Base-by-base conservation (phyloP, 305 asterid genomes). In the Euphrasia arctica region DNA sequence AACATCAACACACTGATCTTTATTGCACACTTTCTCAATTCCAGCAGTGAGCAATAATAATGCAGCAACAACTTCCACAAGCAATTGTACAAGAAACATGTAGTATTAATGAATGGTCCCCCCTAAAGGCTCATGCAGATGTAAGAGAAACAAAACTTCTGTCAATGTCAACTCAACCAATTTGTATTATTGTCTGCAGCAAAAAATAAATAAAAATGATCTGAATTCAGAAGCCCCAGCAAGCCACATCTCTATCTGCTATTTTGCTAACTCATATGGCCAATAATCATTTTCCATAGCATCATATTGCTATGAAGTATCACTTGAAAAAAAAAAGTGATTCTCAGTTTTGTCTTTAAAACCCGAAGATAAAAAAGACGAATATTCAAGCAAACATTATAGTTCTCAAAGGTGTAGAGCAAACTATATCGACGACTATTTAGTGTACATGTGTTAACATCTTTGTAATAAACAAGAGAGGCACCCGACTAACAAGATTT, bases 201-300 rank as follows among this genome's bases (percentile, higher is more conserved):
- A 75, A 59, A 9, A 58, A 52, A 18, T 18, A 18, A 18, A 18
- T 18, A 18, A 18, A 4, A 12, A 25, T 52, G 9, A 15, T 15
- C n/a, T 9, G 29, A 52, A 65, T 49, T 15, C 31, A 3, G 29
- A 52, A 65, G 55, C 71, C 39, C 64, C 57, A 47, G 34, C 64
- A 42, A 47, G 34, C 71, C 70, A 56, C 45, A 67, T 54, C 63
- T 62, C 56, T 58, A 29, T 68, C 79, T 68, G 63, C 59, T 47
- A 41, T 58, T 39, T 39, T 69, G 74, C 75, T 72, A 78, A 74
- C 80, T 68, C 70, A 73, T 34, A 71, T 64, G 72, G 67, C 71
- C 72, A 58, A 66, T 36, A 32, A 65, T 42, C 64, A n/a, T 63
- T 52, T 63, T 18, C 76, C 63, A 59, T 63, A 60, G 31, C 76